Evolutionary conservation across 306 rosid genomes (phyloP).

Genomic region (Coriaria nepalensis): DNA sequence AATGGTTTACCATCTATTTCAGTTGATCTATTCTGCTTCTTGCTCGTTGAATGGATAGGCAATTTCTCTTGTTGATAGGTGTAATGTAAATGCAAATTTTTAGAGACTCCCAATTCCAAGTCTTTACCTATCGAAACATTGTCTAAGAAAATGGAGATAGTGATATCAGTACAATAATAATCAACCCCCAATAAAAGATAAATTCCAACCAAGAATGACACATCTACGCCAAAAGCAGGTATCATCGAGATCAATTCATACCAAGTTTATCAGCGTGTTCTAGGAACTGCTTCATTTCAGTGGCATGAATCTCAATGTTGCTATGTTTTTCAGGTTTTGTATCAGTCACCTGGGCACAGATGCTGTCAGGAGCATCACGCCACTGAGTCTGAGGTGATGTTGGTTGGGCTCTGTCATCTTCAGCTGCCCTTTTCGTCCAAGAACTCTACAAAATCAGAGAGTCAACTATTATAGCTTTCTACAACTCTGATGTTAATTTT

Average conservation of each 20-base stretch:
- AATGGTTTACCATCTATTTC: constrained; percentile 17
- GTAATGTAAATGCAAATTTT: constrained; percentile 4
- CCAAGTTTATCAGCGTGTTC: constrained; percentile 30
- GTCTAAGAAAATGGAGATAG: constrained; percentile 19
- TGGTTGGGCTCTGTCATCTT: constrained; percentile 31
- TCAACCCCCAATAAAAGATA: too few species aligned
- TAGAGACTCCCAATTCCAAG: constrained; percentile 29
- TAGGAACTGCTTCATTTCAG: constrained; percentile 25
- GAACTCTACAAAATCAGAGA: constrained; percentile 17
- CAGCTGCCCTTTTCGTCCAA: constrained; percentile 31
- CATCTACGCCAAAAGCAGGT: too few species aligned
- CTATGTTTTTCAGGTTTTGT: constrained; percentile 23
- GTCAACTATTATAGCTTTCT: background rate
- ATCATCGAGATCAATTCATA: constrained; percentile 10
- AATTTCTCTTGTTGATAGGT: too few species aligned
- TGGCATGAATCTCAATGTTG: constrained; percentile 20
- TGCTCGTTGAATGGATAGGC: too few species aligned
- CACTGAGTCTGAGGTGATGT: constrained; percentile 23
- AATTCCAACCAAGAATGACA: too few species aligned
- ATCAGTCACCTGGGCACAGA: constrained; percentile 34
- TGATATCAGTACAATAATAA: too few species aligned
- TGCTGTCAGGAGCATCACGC: constrained; percentile 40
- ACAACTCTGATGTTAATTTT: background rate
- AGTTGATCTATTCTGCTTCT: constrained; percentile 1
- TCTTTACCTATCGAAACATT: constrained; percentile 37